Evolutionary conservation across 1,139 yeast genomes (phyloP), one percentile per base, ranked within the genome.

Genomic region (Taphrina communis): DNA sequence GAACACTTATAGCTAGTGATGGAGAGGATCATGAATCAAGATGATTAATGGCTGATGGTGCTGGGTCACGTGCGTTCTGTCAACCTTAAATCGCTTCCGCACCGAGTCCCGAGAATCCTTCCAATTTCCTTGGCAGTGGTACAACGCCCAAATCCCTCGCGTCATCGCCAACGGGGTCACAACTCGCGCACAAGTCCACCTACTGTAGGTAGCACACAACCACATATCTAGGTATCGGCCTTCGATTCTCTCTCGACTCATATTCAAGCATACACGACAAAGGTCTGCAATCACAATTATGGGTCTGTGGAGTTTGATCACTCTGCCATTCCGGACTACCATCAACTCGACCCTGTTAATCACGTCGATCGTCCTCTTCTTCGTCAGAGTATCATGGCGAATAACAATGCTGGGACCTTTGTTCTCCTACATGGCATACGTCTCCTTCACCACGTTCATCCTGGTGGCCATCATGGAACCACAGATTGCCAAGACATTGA

Each of bases 291-390:
- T 41, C 19, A 35, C n/a, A 21, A 53, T 6, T 5, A 56, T 56
- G 60, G 60, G 60, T 21, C 60, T 56, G 2, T 58, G 62, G 62
- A 58, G 42, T 44, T 21, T 58, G 9, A 58, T 58, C 42, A 58
- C 51, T 11, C 42, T 44, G 42, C 62, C 62, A 3, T 44, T 58
- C 25, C 51, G 53, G 21, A 42, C 53, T 17, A 11, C 62, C 19
- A 44, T 58, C 39, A 31, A 17, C 7, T 14, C 42, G 12, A 19
- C 19, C 41, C 46, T 39, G 12, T 11, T 44, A 19, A 9, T 44
- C 39, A 25, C 44, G 5, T 42, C 62, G 17, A 42, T 44, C 53
- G 8, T 44, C 39, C 14, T 25, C 39, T 58, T 58, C 62, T 25
- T 44, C 36, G 31, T 58, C 51, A 19, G 51, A 17, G 21, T 58